phyloP scores from a whole-genome alignment of 306 rosid species.

The Mimosa bimucronata region DNA sequence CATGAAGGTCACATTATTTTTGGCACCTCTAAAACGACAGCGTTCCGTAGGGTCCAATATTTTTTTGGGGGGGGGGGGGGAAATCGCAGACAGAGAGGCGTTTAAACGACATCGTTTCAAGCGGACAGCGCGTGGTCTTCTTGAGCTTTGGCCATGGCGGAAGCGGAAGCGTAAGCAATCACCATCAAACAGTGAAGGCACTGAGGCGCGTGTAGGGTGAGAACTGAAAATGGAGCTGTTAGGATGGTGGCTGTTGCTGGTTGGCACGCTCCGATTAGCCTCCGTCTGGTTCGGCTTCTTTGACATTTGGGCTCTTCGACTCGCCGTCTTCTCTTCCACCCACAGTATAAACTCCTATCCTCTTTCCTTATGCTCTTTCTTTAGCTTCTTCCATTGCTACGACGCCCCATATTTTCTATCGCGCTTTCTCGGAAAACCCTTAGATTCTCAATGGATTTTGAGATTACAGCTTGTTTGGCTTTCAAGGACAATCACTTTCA shows the following conservation, averaged over 20 bases:
- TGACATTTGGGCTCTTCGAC: slow-evolving; percentile 73
- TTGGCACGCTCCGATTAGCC: slow-evolving; percentile 67
- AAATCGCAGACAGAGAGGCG: not conserved
- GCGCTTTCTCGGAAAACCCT: not conserved
- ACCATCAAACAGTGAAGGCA: too few species aligned
- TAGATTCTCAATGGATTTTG: not conserved
- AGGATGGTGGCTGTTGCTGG: slow-evolving; percentile 73
- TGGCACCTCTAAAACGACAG: not conserved
- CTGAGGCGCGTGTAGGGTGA: not conserved
- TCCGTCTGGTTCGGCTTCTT: slow-evolving; percentile 81
- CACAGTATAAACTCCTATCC: slow-evolving; percentile 41
- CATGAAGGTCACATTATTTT: not conserved
- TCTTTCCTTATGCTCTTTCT: not conserved
- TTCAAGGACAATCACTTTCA: not conserved
- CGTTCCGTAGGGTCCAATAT: not conserved
- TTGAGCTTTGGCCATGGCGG: not conserved
- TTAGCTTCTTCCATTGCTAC: not conserved
- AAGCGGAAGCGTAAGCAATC: too few species aligned
- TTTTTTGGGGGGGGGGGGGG: not conserved
- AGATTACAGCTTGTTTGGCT: not conserved
- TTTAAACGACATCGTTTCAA: not conserved
- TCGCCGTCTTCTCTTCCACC: slow-evolving; percentile 61
- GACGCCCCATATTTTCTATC: not conserved
- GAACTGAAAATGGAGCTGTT: slow-evolving; percentile 50
- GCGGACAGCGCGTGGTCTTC: not conserved